Base-by-base conservation (phyloP, 371 early-diverging fungal genomes). In the Funneliformis caledonium region DNA sequence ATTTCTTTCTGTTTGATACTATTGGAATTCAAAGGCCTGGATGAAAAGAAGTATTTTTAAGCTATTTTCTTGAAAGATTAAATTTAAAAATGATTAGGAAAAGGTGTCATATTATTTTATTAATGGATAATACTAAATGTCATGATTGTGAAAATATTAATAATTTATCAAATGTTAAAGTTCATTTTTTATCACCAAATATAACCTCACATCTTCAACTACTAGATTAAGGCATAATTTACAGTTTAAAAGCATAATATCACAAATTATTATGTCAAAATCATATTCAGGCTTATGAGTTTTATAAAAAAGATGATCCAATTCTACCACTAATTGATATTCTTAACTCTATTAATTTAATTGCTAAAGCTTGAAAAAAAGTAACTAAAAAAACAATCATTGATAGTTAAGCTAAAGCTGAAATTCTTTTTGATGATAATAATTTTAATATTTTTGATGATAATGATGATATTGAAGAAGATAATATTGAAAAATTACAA, bases 371-470 rank as follows among this genome's bases (percentile, higher is more conserved):
- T 16, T 72, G 4, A 26, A 52, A 72, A 37, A 72, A 72, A 14
- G 72, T 48, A 43, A 72, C 72, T 22, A 6, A 45, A 45, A 22
- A 72, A 48, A 72, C 9, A 22, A 72, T 72, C 19, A 48, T 72
- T 37, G 14, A 31, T 43, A 43, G 72, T 22, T 75, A 42, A 60
- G 31, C 31, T 22, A 19, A 48, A 19, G 59, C 56, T 7, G 75
- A 16, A 52, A 75, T 75, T 75, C 48, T 75, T 45, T 11, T 1
- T 16, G 7, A 7, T 14, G 37, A 22, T n/a, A 4, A 45, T 22
- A n/a, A 11, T 10, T 19, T 26, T 45, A 4, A 45, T 26, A 42
- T 12, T 31, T 42, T 2, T 26, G 16, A 11, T 16, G 22, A 26
- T 11, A 10, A 12, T 31, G 19, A n/a, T 26, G 6, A 2, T 45